phyloP scores from a whole-genome alignment of 2,329 filamentous ascomycete species.

The Fusarium napiforme region DNA sequence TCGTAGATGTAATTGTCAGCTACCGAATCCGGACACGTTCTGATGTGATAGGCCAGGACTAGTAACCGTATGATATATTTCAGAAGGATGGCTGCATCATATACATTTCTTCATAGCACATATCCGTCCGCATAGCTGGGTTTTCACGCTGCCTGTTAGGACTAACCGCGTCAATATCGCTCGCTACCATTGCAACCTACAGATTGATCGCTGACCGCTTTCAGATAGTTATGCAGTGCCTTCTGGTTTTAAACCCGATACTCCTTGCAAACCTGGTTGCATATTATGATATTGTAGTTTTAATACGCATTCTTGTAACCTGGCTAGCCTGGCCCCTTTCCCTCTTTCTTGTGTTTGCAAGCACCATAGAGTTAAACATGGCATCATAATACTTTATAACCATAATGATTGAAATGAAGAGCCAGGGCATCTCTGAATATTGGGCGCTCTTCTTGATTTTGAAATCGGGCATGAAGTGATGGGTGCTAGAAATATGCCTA shows the following conservation, averaged over 20 bases:
- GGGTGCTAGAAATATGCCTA: not conserved
- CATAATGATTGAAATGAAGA: not conserved
- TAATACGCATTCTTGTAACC: slow-evolving; percentile 14
- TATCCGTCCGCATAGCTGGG: not conserved
- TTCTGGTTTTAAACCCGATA: not conserved
- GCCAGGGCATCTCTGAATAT: not conserved
- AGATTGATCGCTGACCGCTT: slow-evolving; percentile 22
- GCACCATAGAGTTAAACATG: not conserved
- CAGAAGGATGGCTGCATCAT: slow-evolving; percentile 5
- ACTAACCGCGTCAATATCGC: not conserved
- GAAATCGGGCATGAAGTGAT: not conserved
- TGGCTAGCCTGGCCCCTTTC: not conserved
- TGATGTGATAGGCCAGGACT: slow-evolving; percentile 10
- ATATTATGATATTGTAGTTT: slow-evolving; percentile 14
- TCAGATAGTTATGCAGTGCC: not conserved
- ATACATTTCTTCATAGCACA: not conserved
- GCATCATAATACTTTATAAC: not conserved
- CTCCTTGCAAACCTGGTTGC: slow-evolving; percentile 10
- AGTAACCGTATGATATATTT: slow-evolving; percentile 16
- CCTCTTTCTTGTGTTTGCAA: not conserved
- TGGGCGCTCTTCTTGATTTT: not conserved
- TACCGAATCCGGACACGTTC: slow-evolving; percentile 28
- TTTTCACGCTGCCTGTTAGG: not conserved
- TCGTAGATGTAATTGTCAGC: slow-evolving; percentile 14
- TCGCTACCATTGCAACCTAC: not conserved